Evolutionary conservation across 352 stramenopile genomes (phyloP).

Genomic region (Phytopythium aichiense): DNA sequence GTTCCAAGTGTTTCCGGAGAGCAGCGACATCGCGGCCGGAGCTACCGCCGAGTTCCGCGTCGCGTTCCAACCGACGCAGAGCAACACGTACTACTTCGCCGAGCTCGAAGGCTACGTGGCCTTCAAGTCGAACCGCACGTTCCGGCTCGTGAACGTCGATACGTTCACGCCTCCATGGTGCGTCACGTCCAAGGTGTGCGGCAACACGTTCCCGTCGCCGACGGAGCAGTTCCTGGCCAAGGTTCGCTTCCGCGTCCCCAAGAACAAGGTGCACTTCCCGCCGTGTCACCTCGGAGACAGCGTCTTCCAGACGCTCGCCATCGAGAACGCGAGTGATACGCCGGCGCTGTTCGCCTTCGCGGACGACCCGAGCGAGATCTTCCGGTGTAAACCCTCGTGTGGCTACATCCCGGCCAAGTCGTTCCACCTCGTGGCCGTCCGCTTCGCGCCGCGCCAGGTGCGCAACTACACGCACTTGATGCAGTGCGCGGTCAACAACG

Average conservation of each 20-base stretch:
- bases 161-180: constrained; percentile 91
- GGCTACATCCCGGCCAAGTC: constrained; percentile 74
- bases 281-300: constrained; percentile 85
- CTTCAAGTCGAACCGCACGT: constrained; percentile 93
- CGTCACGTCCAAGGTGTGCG: constrained; percentile 60
- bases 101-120: constrained; percentile 87
- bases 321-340: constrained; percentile 88
- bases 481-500: constrained; percentile 75
- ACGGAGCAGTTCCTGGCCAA: constrained; percentile 89
- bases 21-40: constrained; percentile 77
- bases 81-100: constrained; percentile 88
- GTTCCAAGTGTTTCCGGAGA: constrained; percentile 76
- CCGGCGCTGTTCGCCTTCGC: constrained; percentile 85
- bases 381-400: constrained; percentile 62
- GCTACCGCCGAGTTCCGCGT: constrained; percentile 77
- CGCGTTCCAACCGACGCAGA: constrained; percentile 63
- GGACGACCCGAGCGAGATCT: constrained; percentile 52
- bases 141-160: constrained; percentile 90
- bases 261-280: constrained; percentile 76
- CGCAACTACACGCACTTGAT: constrained; percentile 50
- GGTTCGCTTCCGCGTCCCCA: constrained; percentile 48
- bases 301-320: constrained; percentile 85
- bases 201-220: constrained; percentile 85
- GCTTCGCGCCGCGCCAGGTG: constrained; percentile 52
- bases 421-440: constrained; percentile 82